Conservation (phyloP, 768 basidiomycete genomes). For the Coprinellus micaceus region DNA sequence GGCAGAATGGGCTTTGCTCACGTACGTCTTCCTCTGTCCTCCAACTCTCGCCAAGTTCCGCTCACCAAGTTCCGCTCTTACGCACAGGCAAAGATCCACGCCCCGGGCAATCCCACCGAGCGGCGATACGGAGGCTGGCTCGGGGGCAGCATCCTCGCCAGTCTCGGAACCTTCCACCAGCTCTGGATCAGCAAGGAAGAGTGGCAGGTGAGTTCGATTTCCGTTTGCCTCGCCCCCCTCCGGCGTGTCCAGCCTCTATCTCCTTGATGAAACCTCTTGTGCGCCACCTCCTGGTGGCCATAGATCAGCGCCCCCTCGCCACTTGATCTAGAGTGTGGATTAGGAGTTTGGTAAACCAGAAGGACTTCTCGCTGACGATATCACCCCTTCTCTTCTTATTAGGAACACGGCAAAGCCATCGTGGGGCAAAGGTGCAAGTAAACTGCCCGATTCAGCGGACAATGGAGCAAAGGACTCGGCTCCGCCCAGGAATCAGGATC, state of each 20-base stretch:
- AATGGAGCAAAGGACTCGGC: no score
- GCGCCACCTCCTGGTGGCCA: no score
- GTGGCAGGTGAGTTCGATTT: conserved; percentile 64
- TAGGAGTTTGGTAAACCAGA: no score
- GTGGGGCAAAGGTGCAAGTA: conserved; percentile 86
- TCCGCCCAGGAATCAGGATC: no score
- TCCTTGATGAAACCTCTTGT: neutral
- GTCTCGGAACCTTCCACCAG: conserved; percentile 96
- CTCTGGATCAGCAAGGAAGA: conserved; percentile 93
- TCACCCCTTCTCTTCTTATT: neutral
- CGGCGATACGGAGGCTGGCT: conserved; percentile 92
- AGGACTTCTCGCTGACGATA: neutral
- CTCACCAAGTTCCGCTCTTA: neutral
- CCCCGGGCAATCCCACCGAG: conserved; percentile 87
- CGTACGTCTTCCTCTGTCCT: conserved; percentile 42
- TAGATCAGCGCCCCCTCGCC: no score
- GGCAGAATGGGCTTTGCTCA: conserved; percentile 64
- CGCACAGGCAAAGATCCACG: conserved; percentile 79
- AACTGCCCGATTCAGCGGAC: conserved; percentile 13
- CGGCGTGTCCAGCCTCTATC: neutral
- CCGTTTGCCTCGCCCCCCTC: no score
- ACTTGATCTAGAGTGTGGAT: no score
- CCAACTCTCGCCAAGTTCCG: neutral
- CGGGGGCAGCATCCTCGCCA: conserved; percentile 92
- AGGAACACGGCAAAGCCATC: conserved; percentile 83